Percentiles rank a stretch among this genome's conserved stretches.
phyloP scores from a whole-genome alignment of 176 grass and related monocot species.

The Eragrostis curvula region DNA sequence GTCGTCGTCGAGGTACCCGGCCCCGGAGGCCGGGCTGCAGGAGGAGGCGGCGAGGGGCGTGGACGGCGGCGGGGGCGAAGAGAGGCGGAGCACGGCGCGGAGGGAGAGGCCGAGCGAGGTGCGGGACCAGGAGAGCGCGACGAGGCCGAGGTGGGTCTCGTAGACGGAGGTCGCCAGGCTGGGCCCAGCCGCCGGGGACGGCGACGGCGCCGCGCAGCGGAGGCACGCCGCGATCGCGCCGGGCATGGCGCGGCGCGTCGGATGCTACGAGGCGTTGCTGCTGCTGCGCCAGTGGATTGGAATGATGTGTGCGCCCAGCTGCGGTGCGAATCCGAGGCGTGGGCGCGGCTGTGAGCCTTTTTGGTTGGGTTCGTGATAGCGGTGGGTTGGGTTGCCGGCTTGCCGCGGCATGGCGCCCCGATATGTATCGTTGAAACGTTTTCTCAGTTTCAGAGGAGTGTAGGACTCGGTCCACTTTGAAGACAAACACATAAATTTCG shows the following conservation, averaged over 20 bases:
- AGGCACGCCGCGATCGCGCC: constrained; percentile 52
- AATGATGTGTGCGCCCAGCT: constrained; percentile 5
- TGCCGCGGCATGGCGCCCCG: no score
- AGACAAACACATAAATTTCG: not conserved
- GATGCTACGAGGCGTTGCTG: constrained; percentile 25
- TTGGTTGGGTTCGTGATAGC: no score
- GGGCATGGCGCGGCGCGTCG: constrained; percentile 45
- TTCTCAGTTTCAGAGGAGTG: not conserved
- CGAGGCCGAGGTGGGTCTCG: constrained; percentile 76
- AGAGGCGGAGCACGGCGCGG: constrained; percentile 65
- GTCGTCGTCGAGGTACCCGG: constrained; percentile 35
- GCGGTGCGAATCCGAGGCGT: constrained; percentile 37
- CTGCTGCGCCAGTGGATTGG: not conserved
- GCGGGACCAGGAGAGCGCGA: constrained; percentile 76
- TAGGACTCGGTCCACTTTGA: not conserved
- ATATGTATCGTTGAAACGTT: no score
- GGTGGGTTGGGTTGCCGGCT: no score
- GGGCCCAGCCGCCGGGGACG: constrained; percentile 34
- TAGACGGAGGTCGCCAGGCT: constrained; percentile 74
- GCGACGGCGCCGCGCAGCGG: constrained; percentile 32
- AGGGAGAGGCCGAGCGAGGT: constrained; percentile 69
- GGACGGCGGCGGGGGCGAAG: not conserved
- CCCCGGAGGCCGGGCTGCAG: not conserved
- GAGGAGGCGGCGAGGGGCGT: not conserved
- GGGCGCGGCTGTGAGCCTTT: not conserved